These are phyloP conservation scores for Nicotiana otophora DNA, from an alignment of 257 asterid genomes.

Conservation along the genomic window DNA sequence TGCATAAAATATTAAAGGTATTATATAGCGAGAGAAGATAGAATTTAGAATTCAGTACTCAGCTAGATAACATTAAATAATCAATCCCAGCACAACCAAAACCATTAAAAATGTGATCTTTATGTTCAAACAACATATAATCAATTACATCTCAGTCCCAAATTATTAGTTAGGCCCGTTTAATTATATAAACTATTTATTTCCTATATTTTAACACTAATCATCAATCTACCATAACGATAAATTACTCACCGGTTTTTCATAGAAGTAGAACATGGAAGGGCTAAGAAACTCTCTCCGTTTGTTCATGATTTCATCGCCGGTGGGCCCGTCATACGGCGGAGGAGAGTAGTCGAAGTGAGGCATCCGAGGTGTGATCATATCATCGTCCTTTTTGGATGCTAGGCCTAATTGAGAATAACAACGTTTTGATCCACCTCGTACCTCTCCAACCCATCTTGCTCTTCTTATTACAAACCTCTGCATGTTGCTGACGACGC, in stretches of 20 bases:
- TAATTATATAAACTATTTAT: neutral
- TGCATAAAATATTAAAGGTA: too few species aligned
- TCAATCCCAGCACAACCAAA: neutral
- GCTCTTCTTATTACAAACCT: neutral
- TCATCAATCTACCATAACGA: neutral
- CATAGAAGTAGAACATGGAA: slow-evolving; percentile 71
- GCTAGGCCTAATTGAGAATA: slow-evolving; percentile 4
- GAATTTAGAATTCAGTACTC: neutral
- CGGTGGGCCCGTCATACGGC: slow-evolving; percentile 77
- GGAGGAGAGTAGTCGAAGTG: slow-evolving; percentile 85
- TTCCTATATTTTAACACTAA: neutral
- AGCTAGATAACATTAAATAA: neutral
- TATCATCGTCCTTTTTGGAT: neutral
- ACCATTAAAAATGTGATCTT: neutral
- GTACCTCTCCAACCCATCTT: neutral
- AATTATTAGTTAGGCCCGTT: neutral
- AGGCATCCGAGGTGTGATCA: slow-evolving; percentile 56
- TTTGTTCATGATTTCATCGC: slow-evolving; percentile 56
- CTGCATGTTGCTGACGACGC: neutral
- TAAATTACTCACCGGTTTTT: slow-evolving; percentile 45
- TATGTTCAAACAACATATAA: neutral
- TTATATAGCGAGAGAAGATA: neutral
- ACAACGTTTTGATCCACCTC: neutral
- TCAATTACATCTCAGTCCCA: neutral
- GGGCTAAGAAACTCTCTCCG: slow-evolving; percentile 72